A percentile compares a stretch with the other conserved stretches of the same genome.
Conservation (phyloP, 495 filamentous ascomycete species). For the Penicillium cataractarum region DNA sequence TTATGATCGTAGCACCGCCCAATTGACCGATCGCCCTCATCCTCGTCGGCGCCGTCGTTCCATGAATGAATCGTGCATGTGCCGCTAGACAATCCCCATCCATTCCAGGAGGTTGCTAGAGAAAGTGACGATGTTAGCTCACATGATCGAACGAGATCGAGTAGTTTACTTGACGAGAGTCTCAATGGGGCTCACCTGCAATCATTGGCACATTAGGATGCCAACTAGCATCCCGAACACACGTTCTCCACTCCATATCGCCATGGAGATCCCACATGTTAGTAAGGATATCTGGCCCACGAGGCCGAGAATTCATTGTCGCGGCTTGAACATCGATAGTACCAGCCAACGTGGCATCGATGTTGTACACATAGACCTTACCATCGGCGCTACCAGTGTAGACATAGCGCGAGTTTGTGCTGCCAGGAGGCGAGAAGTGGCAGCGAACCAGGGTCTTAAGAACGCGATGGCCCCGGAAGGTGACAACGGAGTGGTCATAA, state of each 20-base stretch:
- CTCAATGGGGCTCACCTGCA: slow-evolving; percentile 62
- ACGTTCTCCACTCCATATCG: slow-evolving; percentile 67
- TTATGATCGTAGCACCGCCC: slow-evolving; percentile 63
- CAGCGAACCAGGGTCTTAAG: slow-evolving; percentile 90
- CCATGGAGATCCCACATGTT: slow-evolving; percentile 44
- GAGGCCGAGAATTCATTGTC: slow-evolving; percentile 62
- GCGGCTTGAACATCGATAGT: slow-evolving; percentile 75
- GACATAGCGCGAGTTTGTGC: slow-evolving; percentile 89
- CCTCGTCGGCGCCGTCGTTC: slow-evolving; percentile 64
- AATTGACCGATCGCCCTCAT: slow-evolving; percentile 68
- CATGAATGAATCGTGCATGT: slow-evolving; percentile 78
- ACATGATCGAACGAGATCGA: background rate
- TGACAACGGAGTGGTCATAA: slow-evolving; percentile 89
- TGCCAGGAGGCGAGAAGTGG: slow-evolving; percentile 89
- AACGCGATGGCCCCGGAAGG: slow-evolving; percentile 87
- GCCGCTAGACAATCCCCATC: slow-evolving; percentile 66
- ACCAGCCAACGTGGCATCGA: slow-evolving; percentile 86
- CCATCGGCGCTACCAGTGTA: slow-evolving; percentile 90
- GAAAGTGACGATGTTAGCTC: slow-evolving; percentile 16
- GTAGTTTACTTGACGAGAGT: background rate
- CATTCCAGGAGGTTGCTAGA: slow-evolving; percentile 79
- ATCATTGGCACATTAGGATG: slow-evolving; percentile 88
- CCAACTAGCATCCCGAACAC: slow-evolving; percentile 93
- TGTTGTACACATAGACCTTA: slow-evolving; percentile 86
- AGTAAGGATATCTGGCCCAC: slow-evolving; percentile 47